phyloP scores from a whole-genome alignment of 306 rosid genomes.

The Adenanthera pavonina region DNA sequence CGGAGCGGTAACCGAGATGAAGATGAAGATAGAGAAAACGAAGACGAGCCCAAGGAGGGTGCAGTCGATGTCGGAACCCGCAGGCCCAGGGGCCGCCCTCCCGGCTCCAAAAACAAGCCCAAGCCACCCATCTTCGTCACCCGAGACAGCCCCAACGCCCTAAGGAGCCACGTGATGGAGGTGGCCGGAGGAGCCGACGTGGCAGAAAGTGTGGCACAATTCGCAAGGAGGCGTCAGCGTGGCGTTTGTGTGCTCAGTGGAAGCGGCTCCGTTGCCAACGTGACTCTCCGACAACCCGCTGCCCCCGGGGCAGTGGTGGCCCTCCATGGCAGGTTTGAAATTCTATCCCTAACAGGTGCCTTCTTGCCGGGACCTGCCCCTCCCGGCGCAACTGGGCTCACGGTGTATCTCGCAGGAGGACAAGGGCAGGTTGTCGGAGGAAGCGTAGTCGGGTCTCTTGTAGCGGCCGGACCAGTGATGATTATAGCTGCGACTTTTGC shows the following conservation, averaged over 20 bases:
- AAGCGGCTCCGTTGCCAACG: constrained; percentile 89
- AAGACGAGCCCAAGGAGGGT: constrained; percentile 79
- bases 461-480: constrained; percentile 94
- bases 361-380: constrained; percentile 93
- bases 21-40: constrained; percentile 61
- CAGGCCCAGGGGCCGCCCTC: constrained; percentile 90
- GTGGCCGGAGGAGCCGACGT: constrained; percentile 87
- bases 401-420: constrained; percentile 85
- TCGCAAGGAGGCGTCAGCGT: constrained; percentile 85
- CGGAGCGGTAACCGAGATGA: constrained; percentile 45
- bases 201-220: constrained; percentile 82
- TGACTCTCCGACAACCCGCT: constrained; percentile 79
- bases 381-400: constrained; percentile 82
- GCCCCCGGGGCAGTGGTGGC: constrained; percentile 85
- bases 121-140: constrained; percentile 94
- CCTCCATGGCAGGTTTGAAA: constrained; percentile 94
- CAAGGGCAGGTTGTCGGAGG: constrained; percentile 96
- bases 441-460: constrained; percentile 82
- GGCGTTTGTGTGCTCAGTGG: constrained; percentile 96
- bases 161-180: constrained; percentile 91
- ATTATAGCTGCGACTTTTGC: constrained; percentile 93
- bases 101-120: constrained; percentile 93
- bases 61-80: constrained; percentile 79
- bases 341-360: constrained; percentile 77
- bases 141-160: constrained; percentile 88